Base-by-base conservation (phyloP, 169 alveolate species). In the Plasmodium blacklocki region DNA sequence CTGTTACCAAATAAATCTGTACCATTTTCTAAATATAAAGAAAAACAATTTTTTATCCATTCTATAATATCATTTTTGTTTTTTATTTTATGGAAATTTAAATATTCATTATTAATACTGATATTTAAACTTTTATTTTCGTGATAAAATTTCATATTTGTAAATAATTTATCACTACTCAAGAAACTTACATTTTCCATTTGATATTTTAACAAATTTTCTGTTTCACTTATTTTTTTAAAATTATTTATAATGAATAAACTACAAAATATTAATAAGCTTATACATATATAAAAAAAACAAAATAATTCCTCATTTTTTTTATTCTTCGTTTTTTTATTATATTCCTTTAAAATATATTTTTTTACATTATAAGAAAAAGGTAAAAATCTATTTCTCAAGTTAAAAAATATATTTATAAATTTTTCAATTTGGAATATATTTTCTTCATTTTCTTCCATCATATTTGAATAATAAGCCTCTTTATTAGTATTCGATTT, bases 361-460 rank as follows among this genome's bases (percentile, higher is more conserved):
- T 67, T 86, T 67, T 86, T 86, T 58, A 60, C 76, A 56, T 52
- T 86, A 86, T 39, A 71, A 23, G 92, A 86, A 54, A 86, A 72
- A 66, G 92, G 87, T 45, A 86, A 39, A 23, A 86, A 52, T 26
- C 26, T 47, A 19, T 49, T 70, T 23, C 58, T 59, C 45, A 47
- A n/a, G 39, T 86, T 86, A 1, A 86, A 64, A 72, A 86, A 58
- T 49, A 39, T 21, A 15, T 86, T 59, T 7, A 86, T 66, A 63
- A 72, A 60, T 67, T 72, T 71, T 86, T 86, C 92, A 45, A 86
- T 72, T 21, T 50, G 58, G 72, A 86, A 86, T 47, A 72, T 15
- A 47, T 70, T 56, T 66, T 78, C 59, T 73, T 73, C n/a, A 14
- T 74, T 50, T 45, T 74, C 47, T 15, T 23, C 23, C 12, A 21